Evolutionary conservation across 2,329 filamentous ascomycete species (phyloP), one percentile per base, ranked within the genome.

Genomic region (Verticillium longisporum): DNA sequence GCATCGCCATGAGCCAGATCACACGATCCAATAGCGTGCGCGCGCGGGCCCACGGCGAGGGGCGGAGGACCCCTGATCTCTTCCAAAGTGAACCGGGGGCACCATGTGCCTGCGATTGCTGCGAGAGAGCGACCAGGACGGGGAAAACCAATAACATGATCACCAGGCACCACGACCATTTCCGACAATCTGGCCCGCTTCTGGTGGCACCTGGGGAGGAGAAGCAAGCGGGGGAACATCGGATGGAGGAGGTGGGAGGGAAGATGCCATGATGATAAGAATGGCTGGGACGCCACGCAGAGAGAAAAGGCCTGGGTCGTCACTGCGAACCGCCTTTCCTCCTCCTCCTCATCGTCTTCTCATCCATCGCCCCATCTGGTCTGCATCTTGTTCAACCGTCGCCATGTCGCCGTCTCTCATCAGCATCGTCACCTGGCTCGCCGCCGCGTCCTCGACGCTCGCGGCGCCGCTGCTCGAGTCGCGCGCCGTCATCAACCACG

Each of bases 401-500:
- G 56, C 53, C 54, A 65, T 65, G 63, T 60, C 60, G 10, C 62
- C 60, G 14, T 65, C 63, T 14, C 56, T 65, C 54, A 57, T 64
- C 56, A 61, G 62, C 33, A 50, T 65, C 56, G 60, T 58, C 60
- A 41, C 59, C 3, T 63, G 62, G 62, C 64, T 65, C 57, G 62
- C 56, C 5, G 64, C 62, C 56, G 64, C 62, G 1, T 59, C 56
- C 10, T 57, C 59, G 56, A 54, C 61, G 6, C 57, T 58, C 56
- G 34, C 50, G 36, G 70, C 65, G n/a, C 65, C 67, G 6, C 68
- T 67, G 4, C 37, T 73, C 45, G 62, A 65, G 60, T 64, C 66
- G 37, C 71, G 71, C 34, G 66, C 63, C 37, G 67, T 73, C 58
- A 72, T 73, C 57, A 55, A 18, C 57, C 70, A 74, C 37, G 67